Evolutionary conservation across 257 asterid genomes (phyloP).

Genomic region (Cruciata laevipes): DNA sequence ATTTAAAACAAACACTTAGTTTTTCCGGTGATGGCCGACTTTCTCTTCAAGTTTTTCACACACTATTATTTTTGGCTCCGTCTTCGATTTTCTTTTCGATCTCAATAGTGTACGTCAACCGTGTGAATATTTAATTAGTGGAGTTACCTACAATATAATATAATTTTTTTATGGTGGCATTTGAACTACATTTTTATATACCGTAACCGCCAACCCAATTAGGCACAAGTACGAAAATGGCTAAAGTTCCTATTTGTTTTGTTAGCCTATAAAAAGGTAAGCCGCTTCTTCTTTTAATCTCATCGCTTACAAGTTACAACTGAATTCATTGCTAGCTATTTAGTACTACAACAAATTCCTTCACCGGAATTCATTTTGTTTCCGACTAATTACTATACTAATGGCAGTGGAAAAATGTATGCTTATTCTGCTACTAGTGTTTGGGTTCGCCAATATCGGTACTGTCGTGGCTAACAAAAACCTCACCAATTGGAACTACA

Average conservation of each 20-base stretch:
- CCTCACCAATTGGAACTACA: conserved; percentile 27
- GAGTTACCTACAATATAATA: too few relatives aligned
- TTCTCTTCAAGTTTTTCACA: too few relatives aligned
- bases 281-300: neutral
- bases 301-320: neutral
- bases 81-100: too few relatives aligned
- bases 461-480: conserved; percentile 29
- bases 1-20: too few relatives aligned
- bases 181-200: neutral
- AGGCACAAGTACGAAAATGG: neutral
- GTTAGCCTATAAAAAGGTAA: conserved; percentile 14
- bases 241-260: neutral
- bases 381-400: neutral
- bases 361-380: neutral
- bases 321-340: neutral
- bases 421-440: conserved; percentile 15
- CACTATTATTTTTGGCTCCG: too few relatives aligned
- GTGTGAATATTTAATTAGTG: too few relatives aligned
- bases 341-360: neutral
- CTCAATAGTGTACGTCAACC: too few relatives aligned
- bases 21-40: too few relatives aligned
- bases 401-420: neutral
- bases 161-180: too few relatives aligned
- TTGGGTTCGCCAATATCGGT: conserved; percentile 19
- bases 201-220: neutral